Evolutionary conservation across 345 rosid species (phyloP).

Genomic region (Eucalyptus caleyi): DNA sequence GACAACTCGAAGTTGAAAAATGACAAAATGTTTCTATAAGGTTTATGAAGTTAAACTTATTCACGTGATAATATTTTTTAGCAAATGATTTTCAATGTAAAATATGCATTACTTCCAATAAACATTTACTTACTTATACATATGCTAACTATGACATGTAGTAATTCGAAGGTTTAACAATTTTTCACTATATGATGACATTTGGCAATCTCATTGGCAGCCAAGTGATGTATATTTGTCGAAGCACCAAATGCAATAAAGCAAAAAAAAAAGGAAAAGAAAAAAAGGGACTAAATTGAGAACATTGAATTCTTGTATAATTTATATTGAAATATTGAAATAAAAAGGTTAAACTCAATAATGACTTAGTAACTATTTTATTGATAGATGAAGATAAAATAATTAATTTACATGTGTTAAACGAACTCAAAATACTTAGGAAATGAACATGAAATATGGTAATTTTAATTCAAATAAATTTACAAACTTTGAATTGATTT

Average conservation of each 20-base stretch:
- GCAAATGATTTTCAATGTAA: neutral
- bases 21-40: no score
- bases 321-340: no score
- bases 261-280: rapidly evolving
- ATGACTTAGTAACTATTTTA: no score
- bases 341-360: neutral
- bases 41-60: neutral
- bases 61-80: neutral
- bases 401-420: neutral
- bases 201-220: neutral
- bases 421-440: neutral
- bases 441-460: neutral
- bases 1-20: neutral
- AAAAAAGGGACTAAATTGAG: no score
- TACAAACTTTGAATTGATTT: neutral
- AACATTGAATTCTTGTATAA: neutral
- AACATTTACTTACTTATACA: neutral
- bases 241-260: neutral
- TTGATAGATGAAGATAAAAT: neutral
- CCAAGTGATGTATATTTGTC: neutral
- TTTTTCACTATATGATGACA: neutral
- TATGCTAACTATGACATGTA: no score
- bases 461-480: neutral
- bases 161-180: neutral
- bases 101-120: neutral